Conservation (phyloP, 805 yeast genomes). For the Wickerhamiella spandovensis region DNA sequence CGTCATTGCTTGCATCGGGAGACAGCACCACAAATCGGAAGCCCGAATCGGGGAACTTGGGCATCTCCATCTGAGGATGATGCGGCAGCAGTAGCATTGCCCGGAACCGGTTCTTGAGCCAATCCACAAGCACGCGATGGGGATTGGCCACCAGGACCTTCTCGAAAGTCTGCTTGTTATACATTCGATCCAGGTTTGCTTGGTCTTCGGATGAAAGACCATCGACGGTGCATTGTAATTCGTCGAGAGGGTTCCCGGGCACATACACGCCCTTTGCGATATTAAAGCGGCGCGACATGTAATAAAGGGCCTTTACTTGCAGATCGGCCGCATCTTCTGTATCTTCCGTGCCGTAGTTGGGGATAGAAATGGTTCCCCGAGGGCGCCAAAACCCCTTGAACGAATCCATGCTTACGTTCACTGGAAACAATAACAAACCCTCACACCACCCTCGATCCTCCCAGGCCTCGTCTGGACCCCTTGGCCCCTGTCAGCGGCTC, state of each 20-base stretch:
- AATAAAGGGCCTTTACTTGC: slow-evolving; percentile 45
- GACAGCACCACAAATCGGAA: slow-evolving; percentile 29
- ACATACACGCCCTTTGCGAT: slow-evolving; percentile 8
- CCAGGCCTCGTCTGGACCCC: no score
- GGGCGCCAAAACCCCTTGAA: slow-evolving; percentile 28
- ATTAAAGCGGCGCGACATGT: slow-evolving; percentile 37
- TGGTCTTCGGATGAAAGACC: slow-evolving; percentile 19
- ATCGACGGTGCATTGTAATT: slow-evolving; percentile 7
- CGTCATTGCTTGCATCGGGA: slow-evolving; percentile 32
- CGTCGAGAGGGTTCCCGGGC: slow-evolving; percentile 6
- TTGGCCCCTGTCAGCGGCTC: no score
- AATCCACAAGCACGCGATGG: slow-evolving; percentile 53
- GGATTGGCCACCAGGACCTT: slow-evolving; percentile 36
- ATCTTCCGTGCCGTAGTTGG: slow-evolving; percentile 34
- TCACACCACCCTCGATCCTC: no score
- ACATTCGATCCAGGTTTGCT: slow-evolving; percentile 40
- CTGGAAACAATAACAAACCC: neutral
- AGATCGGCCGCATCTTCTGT: slow-evolving; percentile 46
- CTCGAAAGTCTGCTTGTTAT: slow-evolving; percentile 36
- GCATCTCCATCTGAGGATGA: slow-evolving; percentile 32
- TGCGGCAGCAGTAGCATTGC: slow-evolving; percentile 43
- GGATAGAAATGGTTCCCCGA: slow-evolving; percentile 30
- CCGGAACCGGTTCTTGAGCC: slow-evolving; percentile 52
- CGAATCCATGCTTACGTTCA: slow-evolving; percentile 16
- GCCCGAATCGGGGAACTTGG: slow-evolving; percentile 20